A percentile compares a stretch with the other conserved stretches of the same genome.
Conservation (phyloP, 768 basidiomycete species). For the Agrocybe pediades region DNA sequence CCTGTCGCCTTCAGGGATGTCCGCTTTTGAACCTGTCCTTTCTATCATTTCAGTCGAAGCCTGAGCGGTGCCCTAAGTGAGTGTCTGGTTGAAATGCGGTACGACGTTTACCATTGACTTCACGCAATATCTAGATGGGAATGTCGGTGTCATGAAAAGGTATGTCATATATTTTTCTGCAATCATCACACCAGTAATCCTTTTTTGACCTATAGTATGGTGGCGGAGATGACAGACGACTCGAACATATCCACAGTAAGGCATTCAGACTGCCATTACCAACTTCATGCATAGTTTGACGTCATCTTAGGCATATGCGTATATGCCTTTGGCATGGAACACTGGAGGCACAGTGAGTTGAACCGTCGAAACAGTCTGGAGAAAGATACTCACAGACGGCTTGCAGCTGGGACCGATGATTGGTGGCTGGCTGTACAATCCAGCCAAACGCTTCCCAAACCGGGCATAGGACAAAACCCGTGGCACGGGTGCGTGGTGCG, state of each 20-base stretch:
- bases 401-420: constrained; percentile 51
- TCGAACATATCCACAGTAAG: constrained; percentile 64
- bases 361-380: not conserved
- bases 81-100: constrained; percentile 12
- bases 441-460: constrained; percentile 61
- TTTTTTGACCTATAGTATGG: constrained; percentile 44
- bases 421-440: constrained; percentile 56
- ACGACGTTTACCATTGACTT: not conserved
- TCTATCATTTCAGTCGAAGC: constrained; percentile 47
- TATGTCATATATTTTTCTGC: not conserved
- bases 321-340: constrained; percentile 56
- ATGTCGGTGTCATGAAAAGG: constrained; percentile 71
- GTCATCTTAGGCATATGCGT: constrained; percentile 54
- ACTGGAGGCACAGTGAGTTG: constrained; percentile 40
- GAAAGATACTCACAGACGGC: not conserved
- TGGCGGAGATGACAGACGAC: constrained; percentile 72
- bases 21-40: not conserved
- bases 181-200: not conserved
- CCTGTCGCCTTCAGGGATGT: not conserved
- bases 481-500: too few relatives aligned
- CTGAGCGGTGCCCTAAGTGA: constrained; percentile 72
- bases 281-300: not conserved
- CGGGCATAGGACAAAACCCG: too few relatives aligned
- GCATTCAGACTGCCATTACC: not conserved
- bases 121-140: constrained; percentile 40